Evolutionary conservation across 768 basidiomycete species (phyloP).

Genomic region (Stropharia rugosoannulata): DNA sequence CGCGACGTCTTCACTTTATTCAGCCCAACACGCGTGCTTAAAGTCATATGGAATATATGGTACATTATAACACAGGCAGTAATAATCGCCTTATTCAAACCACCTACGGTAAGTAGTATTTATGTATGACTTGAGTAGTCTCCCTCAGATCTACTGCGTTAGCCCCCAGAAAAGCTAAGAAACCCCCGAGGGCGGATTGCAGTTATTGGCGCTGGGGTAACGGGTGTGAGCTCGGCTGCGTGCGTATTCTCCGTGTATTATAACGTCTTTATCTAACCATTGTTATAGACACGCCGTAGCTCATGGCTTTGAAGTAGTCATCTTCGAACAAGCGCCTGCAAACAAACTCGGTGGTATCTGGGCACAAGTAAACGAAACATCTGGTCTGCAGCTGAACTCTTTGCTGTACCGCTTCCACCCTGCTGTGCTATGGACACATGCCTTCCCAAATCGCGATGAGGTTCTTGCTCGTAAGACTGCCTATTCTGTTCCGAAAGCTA

Average conservation of each 20-base stretch:
- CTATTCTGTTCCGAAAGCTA: neutral
- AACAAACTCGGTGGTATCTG: conserved; percentile 46
- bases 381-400: conserved; percentile 50
- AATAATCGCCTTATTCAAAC: neutral
- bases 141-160: neutral
- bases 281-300: conserved; percentile 38
- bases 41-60: neutral
- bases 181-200: conserved; percentile 45
- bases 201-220: conserved; percentile 49
- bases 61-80: neutral
- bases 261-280: neutral
- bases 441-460: conserved; percentile 49
- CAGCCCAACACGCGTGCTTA: too few relatives aligned
- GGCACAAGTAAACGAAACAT: conserved; percentile 50
- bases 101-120: neutral
- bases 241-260: conserved; percentile 15
- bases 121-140: neutral
- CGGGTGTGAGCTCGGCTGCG: conserved; percentile 53
- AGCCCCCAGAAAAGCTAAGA: conserved; percentile 23
- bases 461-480: conserved; percentile 37
- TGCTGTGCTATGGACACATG: conserved; percentile 38
- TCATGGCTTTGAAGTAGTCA: conserved; percentile 52
- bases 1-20: too few relatives aligned
- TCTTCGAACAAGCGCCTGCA: conserved; percentile 38
- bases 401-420: conserved; percentile 53